A percentile compares a stretch with the other conserved stretches of the same genome.
Conservation (phyloP, 768 basidiomycete species). For the Dacryopinax spathularia region DNA sequence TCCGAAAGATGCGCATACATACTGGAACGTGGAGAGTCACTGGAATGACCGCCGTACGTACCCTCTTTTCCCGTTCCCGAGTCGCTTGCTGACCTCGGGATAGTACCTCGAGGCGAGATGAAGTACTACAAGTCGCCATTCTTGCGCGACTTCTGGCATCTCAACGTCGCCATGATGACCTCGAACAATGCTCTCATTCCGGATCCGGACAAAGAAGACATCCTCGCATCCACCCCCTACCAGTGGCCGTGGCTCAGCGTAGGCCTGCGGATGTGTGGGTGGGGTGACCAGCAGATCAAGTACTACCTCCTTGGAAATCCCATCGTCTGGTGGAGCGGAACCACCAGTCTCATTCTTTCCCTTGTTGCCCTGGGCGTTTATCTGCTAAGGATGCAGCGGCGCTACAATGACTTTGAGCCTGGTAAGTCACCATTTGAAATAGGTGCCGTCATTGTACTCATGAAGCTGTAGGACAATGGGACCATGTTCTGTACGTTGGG, state of each 20-base stretch:
- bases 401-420: slow-evolving; percentile 81
- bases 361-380: slow-evolving; percentile 48
- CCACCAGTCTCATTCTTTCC: slow-evolving; percentile 46
- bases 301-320: slow-evolving; percentile 93
- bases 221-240: slow-evolving; percentile 78
- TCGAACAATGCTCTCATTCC: slow-evolving; percentile 97
- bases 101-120: slow-evolving; percentile 70
- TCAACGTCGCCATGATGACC: slow-evolving; percentile 99
- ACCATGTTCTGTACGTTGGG: slow-evolving; percentile 81
- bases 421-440: slow-evolving; percentile 39
- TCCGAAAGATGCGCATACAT: slow-evolving; percentile 65
- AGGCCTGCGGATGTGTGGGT: slow-evolving; percentile 94
- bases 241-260: slow-evolving; percentile 90
- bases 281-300: slow-evolving; percentile 76
- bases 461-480: slow-evolving; percentile 59
- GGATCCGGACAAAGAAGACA: slow-evolving; percentile 96
- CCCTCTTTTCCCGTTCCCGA: not conserved
- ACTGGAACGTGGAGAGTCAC: slow-evolving; percentile 98
- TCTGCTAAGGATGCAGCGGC: slow-evolving; percentile 68
- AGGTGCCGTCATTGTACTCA: not conserved
- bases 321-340: slow-evolving; percentile 76
- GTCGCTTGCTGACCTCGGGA: slow-evolving; percentile 5
- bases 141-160: slow-evolving; percentile 92
- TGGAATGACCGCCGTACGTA: slow-evolving; percentile 85
- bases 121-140: slow-evolving; percentile 85